Conservation (phyloP, 495 filamentous ascomycete genomes). For the Tuber melanosporum region DNA sequence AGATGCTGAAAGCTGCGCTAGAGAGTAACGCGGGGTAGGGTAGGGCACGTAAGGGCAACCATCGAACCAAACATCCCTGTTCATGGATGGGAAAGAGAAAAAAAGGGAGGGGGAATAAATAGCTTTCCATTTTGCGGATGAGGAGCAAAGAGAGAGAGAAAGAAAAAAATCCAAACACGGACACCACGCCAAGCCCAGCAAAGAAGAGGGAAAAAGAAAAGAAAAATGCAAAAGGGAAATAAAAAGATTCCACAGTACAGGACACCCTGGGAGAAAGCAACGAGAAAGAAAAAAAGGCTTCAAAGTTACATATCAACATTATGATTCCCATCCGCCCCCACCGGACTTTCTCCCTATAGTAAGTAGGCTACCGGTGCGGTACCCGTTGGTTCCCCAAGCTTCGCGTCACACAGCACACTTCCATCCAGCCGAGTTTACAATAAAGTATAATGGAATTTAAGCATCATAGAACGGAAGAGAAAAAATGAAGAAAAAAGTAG, state of each 20-base stretch:
- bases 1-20: background rate
- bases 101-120: background rate
- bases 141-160: background rate
- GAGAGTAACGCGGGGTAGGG: background rate
- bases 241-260: background rate
- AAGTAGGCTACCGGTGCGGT: background rate
- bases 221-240: background rate
- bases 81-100: background rate
- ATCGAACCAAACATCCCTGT: background rate
- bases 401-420: background rate
- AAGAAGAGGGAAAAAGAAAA: slow-evolving; percentile 29
- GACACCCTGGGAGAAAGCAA: background rate
- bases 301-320: slow-evolving; percentile 35
- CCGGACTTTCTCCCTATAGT: background rate
- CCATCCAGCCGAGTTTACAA: background rate
- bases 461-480: background rate
- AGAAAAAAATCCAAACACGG: slow-evolving; percentile 15
- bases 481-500: background rate
- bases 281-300: background rate
- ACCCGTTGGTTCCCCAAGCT: background rate
- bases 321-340: slow-evolving; percentile 11
- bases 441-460: slow-evolving; percentile 1
- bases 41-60: background rate
- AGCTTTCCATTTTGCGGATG: background rate
- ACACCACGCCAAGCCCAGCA: slow-evolving; percentile 35